Base-by-base conservation (phyloP, 176 grass and related monocot genomes). In the Paspalum notatum region DNA sequence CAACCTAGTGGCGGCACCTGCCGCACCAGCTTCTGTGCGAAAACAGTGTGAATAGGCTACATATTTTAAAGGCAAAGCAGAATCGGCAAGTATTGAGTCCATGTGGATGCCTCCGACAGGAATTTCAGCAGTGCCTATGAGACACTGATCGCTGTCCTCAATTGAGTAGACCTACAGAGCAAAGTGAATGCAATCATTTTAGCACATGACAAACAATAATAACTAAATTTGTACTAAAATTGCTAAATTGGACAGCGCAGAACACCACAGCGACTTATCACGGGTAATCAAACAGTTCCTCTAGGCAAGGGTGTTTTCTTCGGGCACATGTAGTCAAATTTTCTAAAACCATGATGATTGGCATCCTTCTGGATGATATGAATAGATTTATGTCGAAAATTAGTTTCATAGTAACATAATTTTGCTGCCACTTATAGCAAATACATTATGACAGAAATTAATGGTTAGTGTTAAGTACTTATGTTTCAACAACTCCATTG, bases 1-100 rank as follows among this genome's bases (percentile, higher is more conserved):
- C 73, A 52, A 95, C 92, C 90, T 94, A 76, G 92, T 87, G 38
- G 95, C 92, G 41, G 88, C 66, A 20, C 95, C 95, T 38, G 95
- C 92, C 63, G 92, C 95, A 72, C 95, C 92, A 55, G 92, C 95
- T 88, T 98, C 95, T 4, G 95, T 95, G 46, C 95, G 92, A 63
- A 98, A 98, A 91, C 92, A 98, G 63, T 98, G 95, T 53, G 95
- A 98, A 73, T 86, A 98, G 13, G 95, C 95, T 74, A 95, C 92
- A 91, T 95, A 98, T 84, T 98, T 98, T 51, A 87, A 81, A 75
- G 95, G 95, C n/a, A 98, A 88, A 60, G 41, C 60, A 72, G 88
- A 87, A 72, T 93, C 90, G 15, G 64, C 58, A 56, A 98, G 85
- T 87, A 98, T 95, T 37, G 96, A 93, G 68, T 98, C 89, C 92